These are phyloP conservation scores for Chalaropsis thielavioides DNA, from an alignment of 2,329 filamentous ascomycete genomes.

Conservation along the genomic window DNA sequence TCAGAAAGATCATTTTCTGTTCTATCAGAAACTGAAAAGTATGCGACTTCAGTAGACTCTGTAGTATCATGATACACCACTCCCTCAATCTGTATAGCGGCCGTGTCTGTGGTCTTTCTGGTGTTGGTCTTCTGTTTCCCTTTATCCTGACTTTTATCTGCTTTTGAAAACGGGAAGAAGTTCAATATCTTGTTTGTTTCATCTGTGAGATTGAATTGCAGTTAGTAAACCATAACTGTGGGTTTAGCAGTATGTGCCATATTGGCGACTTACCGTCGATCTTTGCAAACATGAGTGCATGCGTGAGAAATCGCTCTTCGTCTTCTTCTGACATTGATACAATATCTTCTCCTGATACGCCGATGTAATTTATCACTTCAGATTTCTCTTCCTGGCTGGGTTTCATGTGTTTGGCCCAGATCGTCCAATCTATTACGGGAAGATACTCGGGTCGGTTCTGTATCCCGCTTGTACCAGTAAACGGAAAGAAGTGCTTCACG, in stretches of 20 bases:
- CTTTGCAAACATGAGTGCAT: constrained; percentile 23
- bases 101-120: background rate
- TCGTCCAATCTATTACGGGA: constrained; percentile 49
- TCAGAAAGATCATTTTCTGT: constrained; percentile 14
- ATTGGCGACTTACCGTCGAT: constrained; percentile 2
- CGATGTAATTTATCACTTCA: constrained; percentile 30
- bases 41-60: background rate
- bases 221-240: background rate
- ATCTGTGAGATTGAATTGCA: background rate
- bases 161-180: constrained; percentile 11
- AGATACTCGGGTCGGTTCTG: constrained; percentile 19
- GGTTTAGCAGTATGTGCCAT: background rate
- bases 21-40: constrained; percentile 13
- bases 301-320: constrained; percentile 50
- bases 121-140: background rate
- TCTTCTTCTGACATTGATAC: constrained; percentile 44
- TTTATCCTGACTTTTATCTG: background rate
- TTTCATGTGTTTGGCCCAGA: constrained; percentile 35
- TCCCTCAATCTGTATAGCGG: background rate
- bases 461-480: constrained; percentile 36
- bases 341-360: constrained; percentile 47
- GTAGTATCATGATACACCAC: background rate
- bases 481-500: constrained; percentile 65
- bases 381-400: constrained; percentile 20
- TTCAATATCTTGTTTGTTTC: constrained; percentile 1